Conservation (phyloP, 2,329 filamentous ascomycete species). For the Atkinsonella texensis region DNA sequence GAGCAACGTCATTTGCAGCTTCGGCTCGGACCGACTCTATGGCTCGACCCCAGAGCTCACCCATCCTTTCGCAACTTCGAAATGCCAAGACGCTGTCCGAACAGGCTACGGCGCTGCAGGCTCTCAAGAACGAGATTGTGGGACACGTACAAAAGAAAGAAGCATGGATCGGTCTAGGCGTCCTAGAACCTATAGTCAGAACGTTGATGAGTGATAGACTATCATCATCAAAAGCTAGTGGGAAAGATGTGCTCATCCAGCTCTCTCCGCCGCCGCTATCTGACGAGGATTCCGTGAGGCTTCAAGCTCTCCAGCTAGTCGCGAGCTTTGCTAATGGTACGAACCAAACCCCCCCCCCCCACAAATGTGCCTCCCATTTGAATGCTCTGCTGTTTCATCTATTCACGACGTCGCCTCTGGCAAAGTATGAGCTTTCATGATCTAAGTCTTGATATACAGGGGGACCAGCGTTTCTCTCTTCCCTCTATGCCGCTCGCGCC, state of each 20-base stretch:
- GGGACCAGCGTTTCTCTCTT: constrained; percentile 65
- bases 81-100: constrained; percentile 39
- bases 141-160: constrained; percentile 84
- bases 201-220: constrained; percentile 28
- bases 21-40: constrained; percentile 24
- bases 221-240: constrained; percentile 23
- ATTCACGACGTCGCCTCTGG: not conserved
- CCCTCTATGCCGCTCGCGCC: constrained; percentile 55
- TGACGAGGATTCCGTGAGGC: constrained; percentile 53
- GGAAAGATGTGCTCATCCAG: constrained; percentile 25
- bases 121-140: constrained; percentile 79
- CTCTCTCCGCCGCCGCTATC: constrained; percentile 29
- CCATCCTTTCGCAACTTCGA: constrained; percentile 45
- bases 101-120: constrained; percentile 50
- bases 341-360: constrained; percentile 9
- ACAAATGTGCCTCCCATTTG: not conserved
- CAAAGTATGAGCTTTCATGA: not conserved
- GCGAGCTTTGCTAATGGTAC: constrained; percentile 75
- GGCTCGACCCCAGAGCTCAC: constrained; percentile 39
- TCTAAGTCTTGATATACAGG: constrained; percentile 42
- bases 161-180: constrained; percentile 57
- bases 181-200: constrained; percentile 46
- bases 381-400: not conserved
- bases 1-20: constrained; percentile 3
- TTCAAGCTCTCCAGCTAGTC: constrained; percentile 77